Base-by-base conservation (phyloP, 805 yeast species). In the Wickerhamiella musiphila region DNA sequence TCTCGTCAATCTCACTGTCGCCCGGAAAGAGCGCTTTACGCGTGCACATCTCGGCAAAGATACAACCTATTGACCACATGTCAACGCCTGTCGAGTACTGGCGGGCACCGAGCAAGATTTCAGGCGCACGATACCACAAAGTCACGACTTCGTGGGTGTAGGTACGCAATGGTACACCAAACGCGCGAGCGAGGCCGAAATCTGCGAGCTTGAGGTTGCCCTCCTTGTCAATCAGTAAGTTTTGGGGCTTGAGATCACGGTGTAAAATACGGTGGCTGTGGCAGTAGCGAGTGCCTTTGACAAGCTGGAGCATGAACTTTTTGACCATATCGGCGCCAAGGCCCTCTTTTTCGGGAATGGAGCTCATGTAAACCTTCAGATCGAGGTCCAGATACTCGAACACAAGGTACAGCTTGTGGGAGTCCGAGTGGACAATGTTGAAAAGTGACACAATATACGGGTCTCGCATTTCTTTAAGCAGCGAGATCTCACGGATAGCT, bases 61-160 rank as follows among this genome's bases (percentile, higher is more conserved):
- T 90, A 52, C 95, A 84, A 11, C 98, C 98, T 39, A 86, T 78
- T 8, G 94, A 81, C 98, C 98, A 90, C 78, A 90, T 83, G 54
- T 90, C 98, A 32, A 90, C 94, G 13, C 96, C 95, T 0, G 96
- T 90, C 22, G 94, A 81, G 55, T 90, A 90, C 49, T 90, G 95
- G 44, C 92, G 79, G 3, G 95, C 94, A 10, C 98, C 98, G 42
- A 90, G 67, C 38, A 90, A 61, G 35, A 90, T 81, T 57, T 90
- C 98, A 3, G 98, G 98, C 1, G 95, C 82, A 43, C 98, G 66
- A 54, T 90, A 90, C 98, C 98, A 90, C 44, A 90, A 61, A 0
- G 98, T 90, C 30, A 90, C 98, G 29, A 90, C 96, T 54, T 90
- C 98, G 57, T 90, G 95, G 9, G 98, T 86, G 51, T 86, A 90